These are phyloP conservation scores for Leptosphaerulina australis DNA, from an alignment of 2,329 filamentous ascomycete species.

Conservation along the genomic window DNA sequence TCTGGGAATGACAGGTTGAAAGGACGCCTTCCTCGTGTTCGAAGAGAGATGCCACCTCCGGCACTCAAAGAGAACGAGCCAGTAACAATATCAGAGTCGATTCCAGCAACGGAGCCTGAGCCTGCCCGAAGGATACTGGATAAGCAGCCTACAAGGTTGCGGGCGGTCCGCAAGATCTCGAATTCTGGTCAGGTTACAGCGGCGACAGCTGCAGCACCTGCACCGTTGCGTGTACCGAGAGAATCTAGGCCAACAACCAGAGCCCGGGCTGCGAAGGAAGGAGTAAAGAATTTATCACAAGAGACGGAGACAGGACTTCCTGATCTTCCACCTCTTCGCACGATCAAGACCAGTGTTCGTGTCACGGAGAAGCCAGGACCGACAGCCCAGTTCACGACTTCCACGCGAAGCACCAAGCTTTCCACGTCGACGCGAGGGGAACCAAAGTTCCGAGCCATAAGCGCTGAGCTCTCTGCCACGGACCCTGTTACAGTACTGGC, in stretches of 20 bases:
- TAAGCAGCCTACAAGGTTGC: slow-evolving; percentile 46
- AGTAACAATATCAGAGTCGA: slow-evolving; percentile 26
- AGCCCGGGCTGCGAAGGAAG: slow-evolving; percentile 33
- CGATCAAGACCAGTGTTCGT: slow-evolving; percentile 28
- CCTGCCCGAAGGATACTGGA: slow-evolving; percentile 37
- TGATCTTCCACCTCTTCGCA: slow-evolving; percentile 36
- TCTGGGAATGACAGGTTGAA: slow-evolving; percentile 52
- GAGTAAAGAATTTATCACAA: slow-evolving; percentile 18
- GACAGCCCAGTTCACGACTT: slow-evolving; percentile 10
- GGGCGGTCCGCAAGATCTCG: slow-evolving; percentile 45
- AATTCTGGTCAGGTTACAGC: slow-evolving; percentile 43
- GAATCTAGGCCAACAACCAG: slow-evolving; percentile 38
- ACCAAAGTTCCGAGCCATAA: slow-evolving; percentile 32
- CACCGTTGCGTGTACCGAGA: slow-evolving; percentile 37
- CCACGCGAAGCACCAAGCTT: slow-evolving; percentile 20
- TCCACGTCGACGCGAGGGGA: slow-evolving; percentile 25
- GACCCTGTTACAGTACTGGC: slow-evolving; percentile 55
- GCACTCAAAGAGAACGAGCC: slow-evolving; percentile 49
- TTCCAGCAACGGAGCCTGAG: slow-evolving; percentile 27
- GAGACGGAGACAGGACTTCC: slow-evolving; percentile 30
- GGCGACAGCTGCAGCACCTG: slow-evolving; percentile 37
- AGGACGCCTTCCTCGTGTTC: slow-evolving; percentile 31
- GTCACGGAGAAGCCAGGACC: slow-evolving; percentile 29
- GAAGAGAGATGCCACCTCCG: slow-evolving; percentile 34
- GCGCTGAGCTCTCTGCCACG: slow-evolving; percentile 44